phyloP scores from a whole-genome alignment of 192 early-diverging fungal species.

The Funneliformis mosseae region DNA sequence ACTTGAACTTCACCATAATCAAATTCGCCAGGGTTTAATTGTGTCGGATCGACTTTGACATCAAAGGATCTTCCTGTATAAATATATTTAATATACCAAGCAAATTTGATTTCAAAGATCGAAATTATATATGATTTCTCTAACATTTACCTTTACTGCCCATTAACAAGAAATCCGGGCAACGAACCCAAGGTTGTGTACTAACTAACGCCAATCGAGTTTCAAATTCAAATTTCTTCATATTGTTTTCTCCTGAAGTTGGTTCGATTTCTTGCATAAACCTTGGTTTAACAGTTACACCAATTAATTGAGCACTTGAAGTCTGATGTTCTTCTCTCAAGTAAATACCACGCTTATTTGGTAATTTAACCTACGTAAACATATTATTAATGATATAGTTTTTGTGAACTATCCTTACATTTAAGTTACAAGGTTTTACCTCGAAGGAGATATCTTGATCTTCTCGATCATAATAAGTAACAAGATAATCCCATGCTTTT shows the following conservation, averaged over 20 bases:
- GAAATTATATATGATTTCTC: too few species aligned
- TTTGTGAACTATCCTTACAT: neutral
- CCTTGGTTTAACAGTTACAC: conserved; percentile 56
- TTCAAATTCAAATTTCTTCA: conserved; percentile 76
- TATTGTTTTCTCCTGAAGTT: conserved; percentile 56
- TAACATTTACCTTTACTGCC: conserved; percentile 53
- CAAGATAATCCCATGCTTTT: conserved; percentile 80
- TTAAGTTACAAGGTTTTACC: conserved; percentile 30
- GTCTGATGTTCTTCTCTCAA: conserved; percentile 79
- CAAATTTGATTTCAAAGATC: neutral
- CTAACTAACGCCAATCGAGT: conserved; percentile 71
- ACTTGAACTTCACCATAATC: conserved; percentile 73
- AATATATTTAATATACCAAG: conserved; percentile 17
- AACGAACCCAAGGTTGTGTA: conserved; percentile 74
- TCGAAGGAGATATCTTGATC: conserved; percentile 75
- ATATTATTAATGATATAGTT: neutral
- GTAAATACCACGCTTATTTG: conserved; percentile 78
- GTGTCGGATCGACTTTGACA: conserved; percentile 78
- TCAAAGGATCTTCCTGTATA: conserved; percentile 59
- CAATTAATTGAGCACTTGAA: conserved; percentile 57
- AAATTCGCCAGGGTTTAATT: conserved; percentile 71
- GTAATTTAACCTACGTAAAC: conserved; percentile 37
- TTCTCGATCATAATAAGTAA: conserved; percentile 52
- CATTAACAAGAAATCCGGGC: conserved; percentile 74
- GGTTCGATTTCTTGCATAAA: conserved; percentile 68